Evolutionary conservation across 2,329 filamentous ascomycete genomes (phyloP).

Genomic region (Cercospora berteroae): DNA sequence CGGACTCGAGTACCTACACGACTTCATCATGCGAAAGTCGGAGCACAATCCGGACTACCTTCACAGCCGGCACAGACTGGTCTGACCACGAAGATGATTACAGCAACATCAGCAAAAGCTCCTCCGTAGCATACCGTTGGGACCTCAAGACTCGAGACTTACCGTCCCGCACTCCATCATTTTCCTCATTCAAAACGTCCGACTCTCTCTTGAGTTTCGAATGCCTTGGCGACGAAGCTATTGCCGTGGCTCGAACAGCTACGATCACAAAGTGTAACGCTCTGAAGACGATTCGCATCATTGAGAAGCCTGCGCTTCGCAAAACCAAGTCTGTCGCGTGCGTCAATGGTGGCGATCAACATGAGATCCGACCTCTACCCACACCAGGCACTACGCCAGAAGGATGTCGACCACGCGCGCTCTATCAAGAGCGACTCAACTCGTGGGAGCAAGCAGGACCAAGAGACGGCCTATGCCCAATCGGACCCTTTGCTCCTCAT

Average conservation of each 20-base stretch:
- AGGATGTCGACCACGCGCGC: background rate
- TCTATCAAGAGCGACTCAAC: conserved; percentile 1
- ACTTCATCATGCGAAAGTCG: conserved; percentile 8
- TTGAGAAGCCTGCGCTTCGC: background rate
- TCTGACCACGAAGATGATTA: background rate
- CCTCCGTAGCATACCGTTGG: background rate
- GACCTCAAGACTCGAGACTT: background rate
- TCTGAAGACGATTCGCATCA: background rate
- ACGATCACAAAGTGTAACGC: conserved; percentile 9
- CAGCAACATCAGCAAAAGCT: background rate
- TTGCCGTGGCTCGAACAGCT: conserved; percentile 3
- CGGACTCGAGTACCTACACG: conserved; percentile 6
- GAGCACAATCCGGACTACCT: conserved; percentile 1
- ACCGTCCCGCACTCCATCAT: background rate
- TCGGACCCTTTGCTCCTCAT: conserved; percentile 10
- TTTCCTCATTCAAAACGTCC: conserved; percentile 4
- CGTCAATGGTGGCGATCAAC: background rate
- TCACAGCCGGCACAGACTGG: background rate
- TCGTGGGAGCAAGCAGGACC: conserved; percentile 8
- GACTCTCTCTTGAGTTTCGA: conserved; percentile 8
- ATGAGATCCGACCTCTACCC: background rate
- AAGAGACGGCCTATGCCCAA: conserved; percentile 5
- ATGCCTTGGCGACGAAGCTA: conserved; percentile 6
- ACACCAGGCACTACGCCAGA: background rate
- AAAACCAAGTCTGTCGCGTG: background rate